Conservation (phyloP, 2,329 filamentous ascomycete genomes). For the Phaeosphaeriaceae sp. region DNA sequence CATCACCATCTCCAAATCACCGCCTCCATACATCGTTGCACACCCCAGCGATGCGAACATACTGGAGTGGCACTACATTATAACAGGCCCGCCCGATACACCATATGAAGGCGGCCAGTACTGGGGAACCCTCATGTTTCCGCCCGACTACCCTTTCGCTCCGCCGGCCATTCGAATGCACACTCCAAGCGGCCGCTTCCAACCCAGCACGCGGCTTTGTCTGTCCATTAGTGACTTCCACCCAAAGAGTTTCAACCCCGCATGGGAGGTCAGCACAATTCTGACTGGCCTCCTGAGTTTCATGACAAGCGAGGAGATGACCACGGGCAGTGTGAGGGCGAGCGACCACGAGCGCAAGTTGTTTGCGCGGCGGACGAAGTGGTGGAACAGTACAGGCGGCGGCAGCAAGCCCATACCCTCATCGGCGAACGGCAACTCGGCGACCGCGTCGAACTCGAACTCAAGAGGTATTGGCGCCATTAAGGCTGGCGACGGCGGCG, state of each 20-base stretch:
- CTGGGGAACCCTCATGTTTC: conserved; percentile 96
- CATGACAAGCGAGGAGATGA: conserved; percentile 99
- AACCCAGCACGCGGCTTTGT: conserved; percentile 88
- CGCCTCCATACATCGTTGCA: conserved; percentile 86
- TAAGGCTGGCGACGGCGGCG: conserved; percentile 89
- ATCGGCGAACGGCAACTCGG: neutral
- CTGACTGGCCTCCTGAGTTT: conserved; percentile 92
- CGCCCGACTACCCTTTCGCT: conserved; percentile 94
- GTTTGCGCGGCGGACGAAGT: conserved; percentile 78
- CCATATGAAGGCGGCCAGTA: conserved; percentile 96
- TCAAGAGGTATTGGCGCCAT: conserved; percentile 72
- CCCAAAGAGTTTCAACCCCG: conserved; percentile 96
- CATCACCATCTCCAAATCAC: conserved; percentile 72
- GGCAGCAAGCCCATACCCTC: conserved; percentile 67
- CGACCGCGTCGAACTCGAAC: conserved; percentile 44
- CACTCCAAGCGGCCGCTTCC: conserved; percentile 93
- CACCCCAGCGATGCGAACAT: conserved; percentile 93
- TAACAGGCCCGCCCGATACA: conserved; percentile 91
- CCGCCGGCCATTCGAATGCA: conserved; percentile 99
- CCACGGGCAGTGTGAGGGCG: conserved; percentile 85
- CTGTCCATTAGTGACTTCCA: conserved; percentile 98
- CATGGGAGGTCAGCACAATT: conserved; percentile 98
- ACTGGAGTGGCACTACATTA: conserved; percentile 94
- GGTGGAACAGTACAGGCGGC: conserved; percentile 97
- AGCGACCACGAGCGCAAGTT: conserved; percentile 78